A percentile compares a stretch with the other conserved stretches of the same genome.
Conservation (phyloP, 78 protist genomes). For the Cavenderia fasciculata region DNA sequence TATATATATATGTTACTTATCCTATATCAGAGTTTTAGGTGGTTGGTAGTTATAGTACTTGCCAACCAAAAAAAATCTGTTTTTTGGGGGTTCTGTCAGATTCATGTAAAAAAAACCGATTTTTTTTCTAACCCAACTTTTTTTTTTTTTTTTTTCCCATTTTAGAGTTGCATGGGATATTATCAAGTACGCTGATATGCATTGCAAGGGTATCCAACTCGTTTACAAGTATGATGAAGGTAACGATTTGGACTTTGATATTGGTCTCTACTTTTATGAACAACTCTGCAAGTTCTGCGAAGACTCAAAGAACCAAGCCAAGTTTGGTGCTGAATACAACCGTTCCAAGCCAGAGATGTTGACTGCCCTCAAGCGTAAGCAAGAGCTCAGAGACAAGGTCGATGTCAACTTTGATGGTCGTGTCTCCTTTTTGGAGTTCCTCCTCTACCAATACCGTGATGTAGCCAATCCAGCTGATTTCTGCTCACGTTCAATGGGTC, state of each 20-base stretch:
- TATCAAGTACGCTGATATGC: slow-evolving; percentile 87
- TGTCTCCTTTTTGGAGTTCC: slow-evolving; percentile 83
- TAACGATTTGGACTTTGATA: slow-evolving; percentile 82
- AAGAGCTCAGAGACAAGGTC: slow-evolving; percentile 85
- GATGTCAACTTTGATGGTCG: slow-evolving; percentile 88
- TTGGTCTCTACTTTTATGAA: slow-evolving; percentile 84
- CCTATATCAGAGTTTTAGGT: neutral
- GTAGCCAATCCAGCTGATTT: slow-evolving; percentile 88
- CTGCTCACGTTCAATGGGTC: slow-evolving; percentile 83
- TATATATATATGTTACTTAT: neutral
- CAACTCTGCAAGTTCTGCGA: slow-evolving; percentile 80
- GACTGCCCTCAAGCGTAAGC: slow-evolving; percentile 84
- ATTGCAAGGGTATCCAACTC: slow-evolving; percentile 76
- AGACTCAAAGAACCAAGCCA: slow-evolving; percentile 71
- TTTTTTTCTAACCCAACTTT: neutral
- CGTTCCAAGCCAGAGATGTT: slow-evolving; percentile 78
- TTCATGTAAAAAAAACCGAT: neutral
- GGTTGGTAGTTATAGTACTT: too few species aligned
- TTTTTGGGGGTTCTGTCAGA: too few species aligned
- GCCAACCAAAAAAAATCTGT: neutral
- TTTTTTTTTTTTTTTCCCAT: neutral
- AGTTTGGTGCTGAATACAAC: neutral
- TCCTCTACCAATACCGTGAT: slow-evolving; percentile 84
- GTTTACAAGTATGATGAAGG: slow-evolving; percentile 86
- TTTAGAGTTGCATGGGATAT: slow-evolving; percentile 47